A percentile compares a stretch with the other conserved stretches of the same genome.
These are phyloP conservation scores for Barnettozyma siamensis DNA, from an alignment of 805 yeast genomes.

Conservation along the genomic window DNA sequence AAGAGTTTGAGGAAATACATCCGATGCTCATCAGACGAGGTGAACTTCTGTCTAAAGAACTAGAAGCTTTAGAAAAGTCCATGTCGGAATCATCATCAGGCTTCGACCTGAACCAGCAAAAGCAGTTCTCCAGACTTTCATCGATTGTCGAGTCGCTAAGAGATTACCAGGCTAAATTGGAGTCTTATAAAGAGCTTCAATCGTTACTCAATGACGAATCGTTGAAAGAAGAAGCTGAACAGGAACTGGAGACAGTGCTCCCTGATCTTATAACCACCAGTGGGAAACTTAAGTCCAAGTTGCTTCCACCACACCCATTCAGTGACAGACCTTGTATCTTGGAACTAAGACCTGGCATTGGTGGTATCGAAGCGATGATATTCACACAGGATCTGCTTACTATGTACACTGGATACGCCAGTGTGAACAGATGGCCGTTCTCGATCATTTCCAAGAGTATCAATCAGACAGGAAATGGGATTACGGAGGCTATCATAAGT, in stretches of 20 bases:
- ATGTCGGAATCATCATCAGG: constrained; percentile 34
- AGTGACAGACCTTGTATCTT: constrained; percentile 71
- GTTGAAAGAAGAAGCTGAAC: constrained; percentile 52
- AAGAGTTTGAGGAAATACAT: constrained; percentile 26
- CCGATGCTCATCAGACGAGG: constrained; percentile 49
- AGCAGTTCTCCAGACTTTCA: constrained; percentile 40
- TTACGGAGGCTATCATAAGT: constrained; percentile 68
- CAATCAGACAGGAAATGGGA: constrained; percentile 59
- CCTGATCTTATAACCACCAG: constrained; percentile 42
- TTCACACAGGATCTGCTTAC: constrained; percentile 74
- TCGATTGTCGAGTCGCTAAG: constrained; percentile 36
- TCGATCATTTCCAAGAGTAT: constrained; percentile 51
- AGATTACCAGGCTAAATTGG: constrained; percentile 30
- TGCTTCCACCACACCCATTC: constrained; percentile 74
- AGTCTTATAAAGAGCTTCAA: constrained; percentile 34
- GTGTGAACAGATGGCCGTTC: constrained; percentile 58
- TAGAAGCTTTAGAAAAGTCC: constrained; percentile 33
- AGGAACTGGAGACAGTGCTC: constrained; percentile 44
- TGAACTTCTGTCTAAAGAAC: constrained; percentile 34
- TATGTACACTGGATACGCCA: constrained; percentile 77
- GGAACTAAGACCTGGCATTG: constrained; percentile 92
- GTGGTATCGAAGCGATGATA: constrained; percentile 89
- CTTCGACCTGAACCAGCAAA: constrained; percentile 45
- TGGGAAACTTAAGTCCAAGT: constrained; percentile 42
- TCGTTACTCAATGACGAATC: constrained; percentile 41